These are phyloP conservation scores for Liriodendron chinense DNA, from an alignment of 164 flowering plant species.

Conservation along the genomic window DNA sequence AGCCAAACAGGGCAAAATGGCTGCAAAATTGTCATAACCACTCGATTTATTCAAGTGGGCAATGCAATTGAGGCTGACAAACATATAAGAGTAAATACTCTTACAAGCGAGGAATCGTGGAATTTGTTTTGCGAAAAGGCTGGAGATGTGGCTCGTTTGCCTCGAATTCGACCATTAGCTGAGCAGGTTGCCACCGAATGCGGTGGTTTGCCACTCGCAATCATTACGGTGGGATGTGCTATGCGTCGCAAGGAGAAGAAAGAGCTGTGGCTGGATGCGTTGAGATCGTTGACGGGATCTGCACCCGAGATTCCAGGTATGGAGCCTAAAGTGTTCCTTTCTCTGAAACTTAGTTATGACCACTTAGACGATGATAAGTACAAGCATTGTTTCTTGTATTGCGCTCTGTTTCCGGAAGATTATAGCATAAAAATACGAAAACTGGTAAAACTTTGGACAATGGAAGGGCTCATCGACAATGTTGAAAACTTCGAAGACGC, in stretches of 20 bases:
- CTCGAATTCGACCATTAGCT: background rate
- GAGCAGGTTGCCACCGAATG: background rate
- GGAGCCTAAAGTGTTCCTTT: constrained; percentile 1
- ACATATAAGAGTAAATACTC: background rate
- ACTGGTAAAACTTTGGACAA: background rate
- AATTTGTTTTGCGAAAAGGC: background rate
- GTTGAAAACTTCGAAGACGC: background rate
- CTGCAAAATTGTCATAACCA: background rate
- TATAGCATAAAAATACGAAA: background rate
- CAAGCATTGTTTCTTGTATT: constrained; percentile 9
- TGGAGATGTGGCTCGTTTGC: background rate
- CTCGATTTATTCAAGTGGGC: background rate
- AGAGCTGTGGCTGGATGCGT: constrained; percentile 11
- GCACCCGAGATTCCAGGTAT: constrained; percentile 7
- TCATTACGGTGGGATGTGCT: constrained; percentile 1
- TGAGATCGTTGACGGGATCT: background rate
- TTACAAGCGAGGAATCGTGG: background rate
- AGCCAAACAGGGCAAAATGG: background rate
- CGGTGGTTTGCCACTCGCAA: constrained; percentile 10
- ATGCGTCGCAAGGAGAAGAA: background rate
- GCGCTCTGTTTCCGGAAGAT: constrained; percentile 11
- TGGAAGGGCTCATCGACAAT: constrained; percentile 3
- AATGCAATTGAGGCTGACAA: background rate
- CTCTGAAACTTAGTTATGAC: constrained; percentile 13
- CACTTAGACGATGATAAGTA: background rate